These are phyloP conservation scores for Mycena sanguinolenta DNA, from an alignment of 768 basidiomycete species.

Conservation along the genomic window DNA sequence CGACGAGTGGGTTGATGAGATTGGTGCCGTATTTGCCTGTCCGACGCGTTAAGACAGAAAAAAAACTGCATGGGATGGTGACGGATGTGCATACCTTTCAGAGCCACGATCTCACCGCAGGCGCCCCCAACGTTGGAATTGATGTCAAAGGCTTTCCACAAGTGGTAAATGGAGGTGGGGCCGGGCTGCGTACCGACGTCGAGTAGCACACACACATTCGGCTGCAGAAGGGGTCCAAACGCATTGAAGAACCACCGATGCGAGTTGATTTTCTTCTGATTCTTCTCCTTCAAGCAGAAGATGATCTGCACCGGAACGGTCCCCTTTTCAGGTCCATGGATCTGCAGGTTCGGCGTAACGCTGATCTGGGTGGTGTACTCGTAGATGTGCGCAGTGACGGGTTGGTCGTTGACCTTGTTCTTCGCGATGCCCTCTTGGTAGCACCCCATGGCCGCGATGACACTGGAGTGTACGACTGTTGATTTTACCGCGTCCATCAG, in stretches of 20 bases:
- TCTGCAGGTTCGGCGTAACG: conserved; percentile 82
- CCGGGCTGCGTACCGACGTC: conserved; percentile 96
- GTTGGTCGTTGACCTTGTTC: conserved; percentile 84
- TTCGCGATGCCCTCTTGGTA: conserved; percentile 96
- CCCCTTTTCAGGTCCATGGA: conserved; percentile 92
- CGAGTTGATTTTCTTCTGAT: conserved; percentile 97
- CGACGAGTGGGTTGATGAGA: conserved; percentile 89
- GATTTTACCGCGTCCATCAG: conserved; percentile 88
- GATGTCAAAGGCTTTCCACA: conserved; percentile 96
- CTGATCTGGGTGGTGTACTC: conserved; percentile 95
- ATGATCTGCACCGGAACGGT: conserved; percentile 96
- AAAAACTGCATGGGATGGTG: conserved; percentile 59
- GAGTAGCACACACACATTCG: conserved; percentile 92
- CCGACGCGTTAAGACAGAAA: not conserved
- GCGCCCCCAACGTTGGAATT: conserved; percentile 95
- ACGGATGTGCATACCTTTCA: conserved; percentile 81
- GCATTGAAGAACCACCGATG: conserved; percentile 98
- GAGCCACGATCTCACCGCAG: conserved; percentile 95
- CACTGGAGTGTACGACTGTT: conserved; percentile 85
- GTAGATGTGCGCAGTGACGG: conserved; percentile 91
- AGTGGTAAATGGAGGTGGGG: conserved; percentile 89
- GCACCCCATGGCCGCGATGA: conserved; percentile 92
- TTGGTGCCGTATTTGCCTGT: conserved; percentile 73
- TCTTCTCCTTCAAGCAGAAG: conserved; percentile 92
- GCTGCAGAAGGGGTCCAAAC: conserved; percentile 87